Evolutionary conservation across 805 yeast genomes (phyloP).

Genomic region (Metschnikowia hibisci): DNA sequence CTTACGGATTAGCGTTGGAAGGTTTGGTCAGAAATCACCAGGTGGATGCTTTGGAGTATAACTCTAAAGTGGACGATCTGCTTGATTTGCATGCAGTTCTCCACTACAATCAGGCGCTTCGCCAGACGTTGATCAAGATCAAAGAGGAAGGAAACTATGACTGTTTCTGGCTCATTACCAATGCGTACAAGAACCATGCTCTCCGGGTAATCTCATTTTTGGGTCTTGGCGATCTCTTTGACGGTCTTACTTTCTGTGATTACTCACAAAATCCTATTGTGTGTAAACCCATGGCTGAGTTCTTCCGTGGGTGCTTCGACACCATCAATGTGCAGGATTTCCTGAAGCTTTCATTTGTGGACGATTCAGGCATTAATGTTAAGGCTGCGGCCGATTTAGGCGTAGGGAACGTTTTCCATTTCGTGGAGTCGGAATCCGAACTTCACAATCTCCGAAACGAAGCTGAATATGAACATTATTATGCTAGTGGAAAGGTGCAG

Average conservation of each 20-base stretch:
- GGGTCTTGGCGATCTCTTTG: slow-evolving; percentile 90
- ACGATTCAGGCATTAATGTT: slow-evolving; percentile 80
- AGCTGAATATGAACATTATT: slow-evolving; percentile 31
- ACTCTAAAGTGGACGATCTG: slow-evolving; percentile 85
- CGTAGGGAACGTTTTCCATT: slow-evolving; percentile 68
- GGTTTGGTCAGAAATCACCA: slow-evolving; percentile 70
- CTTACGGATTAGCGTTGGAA: slow-evolving; percentile 90
- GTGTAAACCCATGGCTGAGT: slow-evolving; percentile 83
- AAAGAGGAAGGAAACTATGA: slow-evolving; percentile 49
- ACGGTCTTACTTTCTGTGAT: slow-evolving; percentile 92
- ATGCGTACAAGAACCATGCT: slow-evolving; percentile 92
- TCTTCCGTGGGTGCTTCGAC: slow-evolving; percentile 60
- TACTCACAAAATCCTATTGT: slow-evolving; percentile 64
- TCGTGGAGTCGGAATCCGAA: slow-evolving; percentile 66
- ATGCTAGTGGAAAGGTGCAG: slow-evolving; percentile 24
- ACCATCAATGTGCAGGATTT: slow-evolving; percentile 53
- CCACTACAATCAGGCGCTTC: slow-evolving; percentile 52
- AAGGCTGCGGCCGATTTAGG: slow-evolving; percentile 69
- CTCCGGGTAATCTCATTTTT: slow-evolving; percentile 70
- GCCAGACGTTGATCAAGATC: slow-evolving; percentile 49
- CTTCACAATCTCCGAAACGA: slow-evolving; percentile 28
- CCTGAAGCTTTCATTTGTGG: slow-evolving; percentile 58
- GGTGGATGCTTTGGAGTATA: slow-evolving; percentile 86
- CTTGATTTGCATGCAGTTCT: slow-evolving; percentile 80
- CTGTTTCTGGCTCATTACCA: slow-evolving; percentile 87